A percentile compares a stretch with the other conserved stretches of the same genome.
Evolutionary conservation across 108 stramenopile species (phyloP).

Genomic region (Discostella stelligeroides): DNA sequence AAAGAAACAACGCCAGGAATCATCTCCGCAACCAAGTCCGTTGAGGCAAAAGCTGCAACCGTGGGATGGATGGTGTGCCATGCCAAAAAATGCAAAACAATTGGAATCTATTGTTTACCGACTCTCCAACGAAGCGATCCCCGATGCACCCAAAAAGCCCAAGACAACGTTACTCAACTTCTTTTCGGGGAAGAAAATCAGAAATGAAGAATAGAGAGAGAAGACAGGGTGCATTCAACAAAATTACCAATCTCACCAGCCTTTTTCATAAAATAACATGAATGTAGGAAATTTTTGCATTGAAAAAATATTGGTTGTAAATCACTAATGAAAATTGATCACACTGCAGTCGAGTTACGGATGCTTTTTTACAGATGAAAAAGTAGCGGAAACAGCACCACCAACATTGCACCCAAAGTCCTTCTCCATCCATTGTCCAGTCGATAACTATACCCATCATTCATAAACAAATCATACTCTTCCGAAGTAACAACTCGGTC

Average conservation of each 20-base stretch:
- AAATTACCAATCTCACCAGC: no score
- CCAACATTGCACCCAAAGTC: not conserved
- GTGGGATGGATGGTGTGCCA: slow-evolving; percentile 39
- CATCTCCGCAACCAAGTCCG: no score
- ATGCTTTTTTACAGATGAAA: not conserved
- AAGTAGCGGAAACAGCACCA: not conserved
- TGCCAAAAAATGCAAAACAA: slow-evolving; percentile 52
- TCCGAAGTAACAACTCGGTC: slow-evolving; percentile 3
- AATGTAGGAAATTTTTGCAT: no score
- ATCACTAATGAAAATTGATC: not conserved
- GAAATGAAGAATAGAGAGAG: no score
- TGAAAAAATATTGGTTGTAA: no score
- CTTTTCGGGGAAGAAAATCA: slow-evolving; percentile 16
- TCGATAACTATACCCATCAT: no score
- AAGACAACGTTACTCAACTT: slow-evolving; percentile 28
- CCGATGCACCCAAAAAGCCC: slow-evolving; percentile 39
- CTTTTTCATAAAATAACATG: no score
- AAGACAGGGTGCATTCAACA: not conserved
- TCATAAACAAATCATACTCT: no score
- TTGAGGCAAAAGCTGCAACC: not conserved
- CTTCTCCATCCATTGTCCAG: not conserved
- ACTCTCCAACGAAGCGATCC: slow-evolving; percentile 20
- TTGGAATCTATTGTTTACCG: slow-evolving; percentile 34
- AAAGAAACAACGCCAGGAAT: no score
- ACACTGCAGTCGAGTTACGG: not conserved